These are phyloP conservation scores for Alternaria sp. DNA, from an alignment of 2,329 filamentous ascomycete genomes.

Conservation along the genomic window DNA sequence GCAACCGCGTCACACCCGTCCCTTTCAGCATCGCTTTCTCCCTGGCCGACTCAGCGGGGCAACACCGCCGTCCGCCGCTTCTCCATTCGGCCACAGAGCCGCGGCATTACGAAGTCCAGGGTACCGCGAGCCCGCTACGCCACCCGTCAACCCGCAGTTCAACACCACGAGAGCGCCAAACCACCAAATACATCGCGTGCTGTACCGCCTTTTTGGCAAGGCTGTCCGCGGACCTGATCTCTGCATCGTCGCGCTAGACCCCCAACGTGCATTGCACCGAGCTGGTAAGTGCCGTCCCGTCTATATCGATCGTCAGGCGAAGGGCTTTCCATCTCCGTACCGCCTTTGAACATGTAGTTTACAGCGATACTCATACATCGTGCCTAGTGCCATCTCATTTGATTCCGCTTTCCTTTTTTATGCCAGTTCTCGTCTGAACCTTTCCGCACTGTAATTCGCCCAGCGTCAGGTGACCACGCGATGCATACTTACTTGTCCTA, in stretches of 20 bases:
- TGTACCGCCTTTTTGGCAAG: slow-evolving; percentile 2
- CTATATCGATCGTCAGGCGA: slow-evolving; percentile 1
- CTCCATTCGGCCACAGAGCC: slow-evolving; percentile 1
- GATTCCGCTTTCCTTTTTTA: background rate
- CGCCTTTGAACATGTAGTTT: slow-evolving; percentile 1
- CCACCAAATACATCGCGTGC: slow-evolving; percentile 12
- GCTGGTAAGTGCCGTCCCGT: slow-evolving; percentile 26
- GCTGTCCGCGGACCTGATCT: slow-evolving; percentile 2
- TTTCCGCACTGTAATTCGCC: background rate
- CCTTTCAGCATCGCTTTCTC: background rate
- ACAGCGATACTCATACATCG: background rate
- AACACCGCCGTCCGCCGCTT: background rate
- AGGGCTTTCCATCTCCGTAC: slow-evolving; percentile 5
- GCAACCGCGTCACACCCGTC: background rate
- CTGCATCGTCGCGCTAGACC: slow-evolving; percentile 26
- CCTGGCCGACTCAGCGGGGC: slow-evolving; percentile 3
- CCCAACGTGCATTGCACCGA: slow-evolving; percentile 17
- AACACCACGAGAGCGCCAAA: slow-evolving; percentile 17
- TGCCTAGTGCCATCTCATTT: background rate
- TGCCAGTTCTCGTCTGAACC: background rate
- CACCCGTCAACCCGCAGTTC: slow-evolving; percentile 20
- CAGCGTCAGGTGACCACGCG: background rate
- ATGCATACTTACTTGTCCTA: slow-evolving; percentile 10
- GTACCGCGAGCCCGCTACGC: background rate
- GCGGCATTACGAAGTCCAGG: background rate